Conservation (phyloP, 148 eudicot genomes). For the Rhododendron simsii region DNA sequence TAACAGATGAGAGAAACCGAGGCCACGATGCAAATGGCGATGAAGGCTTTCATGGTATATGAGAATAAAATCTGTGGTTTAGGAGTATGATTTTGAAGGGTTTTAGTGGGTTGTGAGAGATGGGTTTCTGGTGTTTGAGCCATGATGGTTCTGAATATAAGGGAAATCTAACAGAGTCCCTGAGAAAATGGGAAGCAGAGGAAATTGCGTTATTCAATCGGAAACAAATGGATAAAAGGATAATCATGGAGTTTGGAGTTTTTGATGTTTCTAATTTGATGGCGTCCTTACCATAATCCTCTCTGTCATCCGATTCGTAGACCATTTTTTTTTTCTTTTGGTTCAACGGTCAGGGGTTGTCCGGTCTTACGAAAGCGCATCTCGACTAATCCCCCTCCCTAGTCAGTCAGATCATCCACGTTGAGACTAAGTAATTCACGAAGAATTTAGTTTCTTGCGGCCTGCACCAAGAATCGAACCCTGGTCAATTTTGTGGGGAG, state of each 20-base stretch:
- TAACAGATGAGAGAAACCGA: conserved; percentile 15
- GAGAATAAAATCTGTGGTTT: not conserved
- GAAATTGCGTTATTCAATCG: not conserved
- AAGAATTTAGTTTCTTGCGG: too few relatives aligned
- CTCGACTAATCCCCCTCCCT: too few relatives aligned
- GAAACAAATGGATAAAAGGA: not conserved
- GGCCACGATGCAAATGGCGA: conserved; percentile 22
- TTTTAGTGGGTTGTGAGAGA: conserved; percentile 19
- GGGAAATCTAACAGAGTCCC: not conserved
- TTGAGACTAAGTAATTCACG: too few relatives aligned
- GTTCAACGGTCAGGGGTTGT: too few relatives aligned
- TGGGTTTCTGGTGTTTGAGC: not conserved
- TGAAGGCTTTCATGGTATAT: conserved; percentile 18
- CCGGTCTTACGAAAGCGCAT: too few relatives aligned
- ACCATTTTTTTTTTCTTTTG: too few relatives aligned
- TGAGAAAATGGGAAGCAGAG: not conserved
- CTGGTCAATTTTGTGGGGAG: too few relatives aligned
- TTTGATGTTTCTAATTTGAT: not conserved
- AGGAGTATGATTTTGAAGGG: conserved; percentile 14
- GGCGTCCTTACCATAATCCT: not conserved
- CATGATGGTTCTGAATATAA: not conserved
- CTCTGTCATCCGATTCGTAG: not conserved
- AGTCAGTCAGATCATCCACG: too few relatives aligned
- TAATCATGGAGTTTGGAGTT: not conserved
- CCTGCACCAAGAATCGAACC: too few relatives aligned